Evolutionary conservation across 1,139 yeast species (phyloP), one percentile per base, ranked within the genome.

Genomic region (Yamadazyma conglobata): DNA sequence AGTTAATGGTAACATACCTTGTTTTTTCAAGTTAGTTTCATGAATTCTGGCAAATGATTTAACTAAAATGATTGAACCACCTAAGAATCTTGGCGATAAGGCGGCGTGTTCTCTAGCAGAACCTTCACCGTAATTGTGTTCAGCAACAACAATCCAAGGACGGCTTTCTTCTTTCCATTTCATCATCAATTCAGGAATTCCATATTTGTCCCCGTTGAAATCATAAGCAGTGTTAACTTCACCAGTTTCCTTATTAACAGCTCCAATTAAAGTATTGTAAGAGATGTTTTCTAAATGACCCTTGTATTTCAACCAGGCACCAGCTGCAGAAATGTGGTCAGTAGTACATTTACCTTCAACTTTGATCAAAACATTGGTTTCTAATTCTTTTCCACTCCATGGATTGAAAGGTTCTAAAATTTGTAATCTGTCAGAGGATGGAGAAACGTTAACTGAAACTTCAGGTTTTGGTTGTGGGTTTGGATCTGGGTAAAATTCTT

Each of bases 41-140:
- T 69, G 75, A 51, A 91, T 91, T 70, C 98, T 83, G 24, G 98
- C 98, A 66, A 91, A 91, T 9, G 96, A 88, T 64, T 91, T 91
- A 48, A 88, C 95, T 42, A 91, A 68, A 42, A 91, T 83, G 43
- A 88, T 76, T 34, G 82, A 66, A 38, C 97, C 98, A 40, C 96
- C 96, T 33, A 91, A 70, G 68, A 84, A 91, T 58, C 94, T 74
- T 40, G 98, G 98, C 24, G 93, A 86, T 52, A 91, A 69, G 5
- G 98, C 98, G 32, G 98, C 98, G 54, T 91, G 98, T 58, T 91
- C 98, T 72, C 98, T 84, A 15, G 98, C 96, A 34, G 96, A 87
- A 43, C 98, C 98, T 69, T 91, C 98, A 60, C 98, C 98, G 51
- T 89, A 91, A 64, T 91, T 91, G 56, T 91, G 96, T 56, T 89